A percentile compares a stretch with the other conserved stretches of the same genome.
phyloP scores from a whole-genome alignment of 2,329 filamentous ascomycete genomes.

The Chrysoporthe puriensis region DNA sequence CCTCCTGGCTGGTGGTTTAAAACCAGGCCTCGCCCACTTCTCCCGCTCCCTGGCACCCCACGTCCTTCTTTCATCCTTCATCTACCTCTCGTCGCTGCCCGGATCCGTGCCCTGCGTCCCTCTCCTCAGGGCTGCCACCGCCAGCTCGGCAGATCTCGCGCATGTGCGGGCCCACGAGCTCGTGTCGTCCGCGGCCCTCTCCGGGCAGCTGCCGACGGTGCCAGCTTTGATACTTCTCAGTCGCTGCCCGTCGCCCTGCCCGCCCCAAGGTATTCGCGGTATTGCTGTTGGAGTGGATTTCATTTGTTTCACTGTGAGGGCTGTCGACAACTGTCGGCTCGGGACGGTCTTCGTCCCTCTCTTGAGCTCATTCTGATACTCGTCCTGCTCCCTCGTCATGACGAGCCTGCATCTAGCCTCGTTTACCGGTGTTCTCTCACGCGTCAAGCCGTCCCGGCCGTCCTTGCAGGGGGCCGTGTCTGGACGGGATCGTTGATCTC shows the following conservation, averaged over 20 bases:
- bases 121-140: not conserved
- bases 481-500: not conserved
- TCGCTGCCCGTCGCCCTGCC: not conserved
- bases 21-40: conserved; percentile 19
- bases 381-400: conserved; percentile 3
- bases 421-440: conserved; percentile 1
- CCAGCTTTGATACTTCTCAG: not conserved
- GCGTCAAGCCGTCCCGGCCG: not conserved
- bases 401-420: not conserved
- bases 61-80: conserved; percentile 1
- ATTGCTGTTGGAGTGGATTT: conserved; percentile 16
- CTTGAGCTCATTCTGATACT: conserved; percentile 4
- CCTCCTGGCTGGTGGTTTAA: conserved; percentile 12
- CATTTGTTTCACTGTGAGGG: conserved; percentile 20
- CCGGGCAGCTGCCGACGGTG: not conserved
- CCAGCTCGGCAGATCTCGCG: not conserved
- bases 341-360: conserved; percentile 1
- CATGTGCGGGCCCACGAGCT: not conserved
- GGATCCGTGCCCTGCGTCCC: not conserved
- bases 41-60: conserved; percentile 5
- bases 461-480: not conserved
- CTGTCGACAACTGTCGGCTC: not conserved
- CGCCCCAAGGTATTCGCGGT: conserved; percentile 15
- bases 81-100: not conserved
- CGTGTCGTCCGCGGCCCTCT: not conserved